Base-by-base conservation (phyloP, 768 basidiomycete species). In the Podaxis carcinomalis region DNA sequence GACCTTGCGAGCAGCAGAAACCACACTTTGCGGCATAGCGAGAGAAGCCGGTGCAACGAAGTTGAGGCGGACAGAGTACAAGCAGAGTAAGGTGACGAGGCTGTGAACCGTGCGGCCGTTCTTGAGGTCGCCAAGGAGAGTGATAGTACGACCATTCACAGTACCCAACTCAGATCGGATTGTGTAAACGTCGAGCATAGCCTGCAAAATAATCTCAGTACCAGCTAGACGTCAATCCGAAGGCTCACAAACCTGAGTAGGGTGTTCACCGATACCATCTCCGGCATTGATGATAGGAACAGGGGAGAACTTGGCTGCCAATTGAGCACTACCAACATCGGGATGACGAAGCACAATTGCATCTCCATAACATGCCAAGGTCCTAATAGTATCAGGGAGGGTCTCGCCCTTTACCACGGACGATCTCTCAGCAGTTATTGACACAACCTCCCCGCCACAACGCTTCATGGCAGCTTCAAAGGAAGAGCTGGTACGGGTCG, bases 381-480 rank as follows among this genome's bases (percentile, higher is more conserved):
- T 97, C 53, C 97, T 84, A 67, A 99, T 82, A 0, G 96, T 98
- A 71, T 98, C 97, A 19, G 92, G 85, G 44, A 99, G 76, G 0
- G 86, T 89, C 77, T 99, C 97, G 39, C 97, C 97, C 77, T 98
- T 99, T 65, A 82, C 79, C 47, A 97, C 93, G 0, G 94, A 97
- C 3, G 95, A 95, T 1, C 82, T 80, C 56, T 93, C 92, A 2
- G 84, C 84, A 44, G 83, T 83, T 59, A 98, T 83, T 59, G 89
- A 83, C n/a, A 97, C 88, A 40, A 98, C 96, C 68, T 95, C 87
- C 19, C 97, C 97, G 27, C 97, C 97, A 68, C 94, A 94, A 53
- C 97, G 86, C 73, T 97, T 96, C 97, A 98, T 99, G 10, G 97
- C 97, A 2, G 96, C 90, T 70, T 99, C 96, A 68, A 99, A 99